Percentiles rank a stretch among this genome's conserved stretches.
Conservation (phyloP, 352 stramenopile species). For the Hyaloperonospora arabidopsidis region DNA sequence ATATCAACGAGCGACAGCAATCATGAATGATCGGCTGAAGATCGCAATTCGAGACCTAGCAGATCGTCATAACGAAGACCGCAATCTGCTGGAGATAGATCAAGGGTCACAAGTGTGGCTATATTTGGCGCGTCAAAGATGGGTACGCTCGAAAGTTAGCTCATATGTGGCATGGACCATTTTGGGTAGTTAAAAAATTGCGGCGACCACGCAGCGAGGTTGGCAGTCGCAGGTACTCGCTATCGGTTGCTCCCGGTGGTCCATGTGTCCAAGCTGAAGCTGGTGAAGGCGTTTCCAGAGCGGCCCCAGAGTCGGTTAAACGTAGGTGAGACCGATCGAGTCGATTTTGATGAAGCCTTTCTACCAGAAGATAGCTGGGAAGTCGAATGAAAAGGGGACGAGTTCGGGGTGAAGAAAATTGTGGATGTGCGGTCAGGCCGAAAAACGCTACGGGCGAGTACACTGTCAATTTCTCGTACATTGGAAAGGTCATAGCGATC, state of each 20-base stretch:
- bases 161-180: background rate
- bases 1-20: too few species aligned
- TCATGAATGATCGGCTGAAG: too few species aligned
- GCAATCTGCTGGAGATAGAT: too few species aligned
- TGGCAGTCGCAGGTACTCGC: background rate
- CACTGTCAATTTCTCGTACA: conserved; percentile 10
- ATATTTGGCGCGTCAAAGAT: background rate
- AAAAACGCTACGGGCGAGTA: conserved; percentile 2
- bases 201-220: background rate
- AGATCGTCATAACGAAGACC: too few species aligned
- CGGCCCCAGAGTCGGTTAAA: background rate
- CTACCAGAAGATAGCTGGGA: conserved; percentile 17
- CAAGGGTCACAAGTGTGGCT: too few species aligned
- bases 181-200: background rate
- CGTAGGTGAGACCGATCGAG: background rate
- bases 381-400: background rate
- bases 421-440: conserved; percentile 11
- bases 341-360: conserved; percentile 19
- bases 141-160: background rate
- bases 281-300: background rate
- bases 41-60: too few species aligned
- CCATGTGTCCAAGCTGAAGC: background rate
- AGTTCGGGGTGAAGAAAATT: conserved; percentile 16
- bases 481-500: conserved; percentile 9
- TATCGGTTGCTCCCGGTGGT: background rate